These are phyloP conservation scores for Dothideomycetes sp. DNA, from an alignment of 2,329 filamentous ascomycete genomes.

Conservation along the genomic window DNA sequence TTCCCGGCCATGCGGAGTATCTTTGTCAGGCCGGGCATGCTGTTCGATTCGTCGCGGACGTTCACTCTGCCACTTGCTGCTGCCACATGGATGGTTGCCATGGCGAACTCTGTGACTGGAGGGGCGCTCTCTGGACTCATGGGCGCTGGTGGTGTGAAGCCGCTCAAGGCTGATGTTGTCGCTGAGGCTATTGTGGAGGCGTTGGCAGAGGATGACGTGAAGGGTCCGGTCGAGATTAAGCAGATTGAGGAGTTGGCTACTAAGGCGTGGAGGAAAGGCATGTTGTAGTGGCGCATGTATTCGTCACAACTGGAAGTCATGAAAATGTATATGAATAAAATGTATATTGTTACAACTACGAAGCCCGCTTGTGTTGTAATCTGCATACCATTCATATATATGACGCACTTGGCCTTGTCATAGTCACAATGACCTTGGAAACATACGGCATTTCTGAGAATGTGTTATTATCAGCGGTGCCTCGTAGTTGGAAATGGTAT, in stretches of 20 bases:
- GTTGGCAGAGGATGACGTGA: conserved; percentile 59
- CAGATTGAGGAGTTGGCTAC: conserved; percentile 73
- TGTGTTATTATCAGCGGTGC: no score
- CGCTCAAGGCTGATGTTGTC: conserved; percentile 75
- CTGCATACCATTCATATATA: no score
- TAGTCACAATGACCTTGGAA: no score
- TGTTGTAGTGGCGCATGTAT: no score
- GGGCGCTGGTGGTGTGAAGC: conserved; percentile 75
- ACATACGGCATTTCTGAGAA: no score
- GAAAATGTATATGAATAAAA: no score
- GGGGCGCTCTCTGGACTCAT: conserved; percentile 66
- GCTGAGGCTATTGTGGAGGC: conserved; percentile 86
- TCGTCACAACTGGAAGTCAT: no score
- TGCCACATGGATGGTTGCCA: conserved; percentile 59
- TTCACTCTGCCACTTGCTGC: conserved; percentile 80
- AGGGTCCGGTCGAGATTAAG: conserved; percentile 65
- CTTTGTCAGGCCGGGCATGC: conserved; percentile 75
- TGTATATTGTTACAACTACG: no score
- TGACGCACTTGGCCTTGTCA: no score
- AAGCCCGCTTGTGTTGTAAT: no score
- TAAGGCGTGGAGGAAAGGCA: conserved; percentile 78
- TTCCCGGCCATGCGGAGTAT: conserved; percentile 54
- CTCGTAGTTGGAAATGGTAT: no score
- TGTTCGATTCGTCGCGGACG: conserved; percentile 75
- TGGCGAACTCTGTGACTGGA: conserved; percentile 68